Base-by-base conservation (phyloP, 345 rosid genomes). In the Eucalyptus leucophloia region DNA sequence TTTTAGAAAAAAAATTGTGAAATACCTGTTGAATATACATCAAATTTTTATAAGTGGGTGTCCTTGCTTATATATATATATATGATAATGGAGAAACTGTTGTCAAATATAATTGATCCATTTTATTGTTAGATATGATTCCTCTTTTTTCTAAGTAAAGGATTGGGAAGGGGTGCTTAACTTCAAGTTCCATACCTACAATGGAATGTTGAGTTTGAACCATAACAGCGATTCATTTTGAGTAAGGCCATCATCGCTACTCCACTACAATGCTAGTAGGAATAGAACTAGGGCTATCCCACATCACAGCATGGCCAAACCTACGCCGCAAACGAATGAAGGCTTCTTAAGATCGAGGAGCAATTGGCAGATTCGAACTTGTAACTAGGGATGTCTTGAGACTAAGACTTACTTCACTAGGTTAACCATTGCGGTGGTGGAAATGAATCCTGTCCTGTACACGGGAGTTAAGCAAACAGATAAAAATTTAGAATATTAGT, bases 41-140 rank as follows among this genome's bases (percentile, higher is more conserved):
- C 11, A 69, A 32, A 60, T 0, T 62, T 30, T 62, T 30, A 28
- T 62, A 28, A 62, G 32, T 60, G 34, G 30, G 17, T 5, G 8
- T 56, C 13, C 0, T 56, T 60, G 7, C 5, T 30, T 65, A 7
- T 30, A 14, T 30, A 0, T 30, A 14, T 30, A 0, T 12, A 62
- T 62, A 12, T 26, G n/a, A 12, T 60, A 4, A 5, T 58, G 1
- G n/a, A 26, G 65, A 24, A n/a, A 0, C 0, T 11, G 4, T 28
- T 60, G 6, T 60, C 19, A 65, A 65, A 1, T 67, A 12, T 17
- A 37, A 19, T 1, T 0, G 1, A 37, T 69, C 1, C 0, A 69
- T 69, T 69, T 32, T 69, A 17, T 17, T 0, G 0, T 32, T 32
- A 32, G 4, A 69, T 32, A 32, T 32, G 11, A 69, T 32, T 16